phyloP scores from a whole-genome alignment of 2,329 filamentous ascomycete genomes.

The Periconia macrospinosa region DNA sequence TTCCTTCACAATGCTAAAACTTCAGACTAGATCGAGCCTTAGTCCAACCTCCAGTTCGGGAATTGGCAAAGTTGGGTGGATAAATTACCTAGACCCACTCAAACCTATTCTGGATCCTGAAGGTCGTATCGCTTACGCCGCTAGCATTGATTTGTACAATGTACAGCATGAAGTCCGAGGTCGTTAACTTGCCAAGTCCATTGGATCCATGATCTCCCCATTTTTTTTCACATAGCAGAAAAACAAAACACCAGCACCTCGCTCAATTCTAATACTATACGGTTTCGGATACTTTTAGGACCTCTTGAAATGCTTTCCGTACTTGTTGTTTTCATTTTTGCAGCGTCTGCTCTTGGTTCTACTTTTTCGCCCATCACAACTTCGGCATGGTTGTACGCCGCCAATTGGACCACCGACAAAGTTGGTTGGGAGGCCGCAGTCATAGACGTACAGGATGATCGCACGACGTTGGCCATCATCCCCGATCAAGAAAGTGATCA shows the following conservation, averaged over 20 bases:
- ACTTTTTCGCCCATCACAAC: background rate
- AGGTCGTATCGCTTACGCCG: background rate
- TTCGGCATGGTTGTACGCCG: background rate
- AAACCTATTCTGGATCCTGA: no score
- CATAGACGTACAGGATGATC: background rate
- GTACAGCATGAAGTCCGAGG: background rate
- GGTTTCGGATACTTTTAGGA: background rate
- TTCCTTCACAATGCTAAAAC: no score
- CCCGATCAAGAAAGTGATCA: background rate
- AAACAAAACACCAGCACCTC: background rate
- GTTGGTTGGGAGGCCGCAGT: background rate
- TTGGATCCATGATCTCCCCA: background rate
- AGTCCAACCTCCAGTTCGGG: no score
- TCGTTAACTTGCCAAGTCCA: background rate
- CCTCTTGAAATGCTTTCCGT: background rate
- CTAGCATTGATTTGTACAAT: background rate
- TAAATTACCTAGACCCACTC: no score
- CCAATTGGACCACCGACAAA: background rate
- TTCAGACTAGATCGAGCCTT: no score
- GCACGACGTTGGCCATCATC: background rate
- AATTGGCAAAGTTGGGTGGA: no score
- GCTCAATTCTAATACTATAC: background rate
- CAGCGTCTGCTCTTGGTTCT: background rate
- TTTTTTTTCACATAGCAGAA: background rate
- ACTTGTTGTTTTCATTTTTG: background rate